Evolutionary conservation across 1,284 basidiomycete species (phyloP), one percentile per base, ranked within the genome.

Genomic region (Cutaneotrichosporon sp.): DNA sequence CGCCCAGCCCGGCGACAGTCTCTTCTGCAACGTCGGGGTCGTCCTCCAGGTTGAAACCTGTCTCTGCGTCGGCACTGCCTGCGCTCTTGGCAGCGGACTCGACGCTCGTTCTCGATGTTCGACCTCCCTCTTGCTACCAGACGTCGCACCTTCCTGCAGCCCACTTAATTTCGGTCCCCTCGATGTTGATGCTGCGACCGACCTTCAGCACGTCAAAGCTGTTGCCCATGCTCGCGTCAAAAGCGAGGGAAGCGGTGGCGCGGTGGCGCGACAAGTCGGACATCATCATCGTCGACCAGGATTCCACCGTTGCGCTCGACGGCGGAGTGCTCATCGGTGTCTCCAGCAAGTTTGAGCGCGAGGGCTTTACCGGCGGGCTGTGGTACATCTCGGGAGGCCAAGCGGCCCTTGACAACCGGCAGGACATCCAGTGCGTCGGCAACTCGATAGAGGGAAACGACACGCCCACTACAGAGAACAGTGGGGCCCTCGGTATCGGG

Each of bases 151-250:
- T 95, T 29, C 84, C 84, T 31, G 72, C 81, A 46, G 89, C 94
- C n/a, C 83, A 97, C 65, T 92, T 92, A 46, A 85, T 98, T 60
- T 92, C 91, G 51, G 90, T 97, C 5, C 95, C 95, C 0, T 94
- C 93, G 4, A 98, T 95, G 0, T 86, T 98, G 27, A 88, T 99
- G 72, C 92, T 92, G 65, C 87, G 93, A 0, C 91, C 91, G 0
- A 83, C 87, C 7, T 95, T 92, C 79, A 87, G 88, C 27, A 83
- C 94, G 10, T 82, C 86, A 34, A 87, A 87, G 49, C 83, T 95
- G 13, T 79, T 84, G 2, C 85, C 86, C 27, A 92, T 93, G 87
- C 84, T 95, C 18, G 27, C 87, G 4, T 85, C 86, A 0, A 62
- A 80, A 6, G 84, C 88, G 22, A 84, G 86, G 27, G 75, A 82